Evolutionary conservation across 1,139 yeast species (phyloP).

Genomic region (Wickerhamomyces sp.): DNA sequence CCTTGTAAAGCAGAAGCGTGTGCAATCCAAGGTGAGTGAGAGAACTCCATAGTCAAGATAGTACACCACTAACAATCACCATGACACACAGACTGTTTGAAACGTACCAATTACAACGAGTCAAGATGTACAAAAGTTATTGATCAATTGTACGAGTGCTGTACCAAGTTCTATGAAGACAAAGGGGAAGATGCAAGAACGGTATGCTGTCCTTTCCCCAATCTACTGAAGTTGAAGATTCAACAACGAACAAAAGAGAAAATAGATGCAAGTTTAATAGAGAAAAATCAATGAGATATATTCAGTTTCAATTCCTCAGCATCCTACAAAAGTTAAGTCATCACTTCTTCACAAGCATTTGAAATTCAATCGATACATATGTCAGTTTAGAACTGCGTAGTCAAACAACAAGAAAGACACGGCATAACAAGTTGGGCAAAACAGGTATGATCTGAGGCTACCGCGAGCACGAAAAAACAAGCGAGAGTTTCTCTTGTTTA

Average conservation of each 20-base stretch:
- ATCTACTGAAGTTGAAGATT: conserved; percentile 49
- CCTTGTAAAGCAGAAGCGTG: conserved; percentile 69
- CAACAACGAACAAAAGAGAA: conserved; percentile 49
- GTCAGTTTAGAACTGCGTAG: conserved; percentile 75
- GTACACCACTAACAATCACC: background rate
- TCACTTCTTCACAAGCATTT: too few species aligned
- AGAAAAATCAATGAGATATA: too few species aligned
- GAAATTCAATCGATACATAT: too few species aligned
- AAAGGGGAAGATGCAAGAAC: conserved; percentile 51
- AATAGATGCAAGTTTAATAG: conserved; percentile 48
- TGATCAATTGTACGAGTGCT: conserved; percentile 57
- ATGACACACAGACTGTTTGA: conserved; percentile 38
- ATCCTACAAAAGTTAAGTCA: too few species aligned
- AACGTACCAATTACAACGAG: conserved; percentile 51
- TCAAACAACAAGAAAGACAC: conserved; percentile 45
- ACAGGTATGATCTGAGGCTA: conserved; percentile 63
- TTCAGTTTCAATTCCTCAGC: too few species aligned
- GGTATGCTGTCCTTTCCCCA: conserved; percentile 63
- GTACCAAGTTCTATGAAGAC: conserved; percentile 46
- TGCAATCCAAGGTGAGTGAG: conserved; percentile 50
- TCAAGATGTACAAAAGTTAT: conserved; percentile 55
- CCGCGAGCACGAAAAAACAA: conserved; percentile 81
- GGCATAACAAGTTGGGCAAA: conserved; percentile 57
- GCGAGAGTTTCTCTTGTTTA: conserved; percentile 25
- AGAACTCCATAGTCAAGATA: background rate